Evolutionary conservation across 2,329 filamentous ascomycete species (phyloP).

Genomic region (Colletotrichum spinosum): DNA sequence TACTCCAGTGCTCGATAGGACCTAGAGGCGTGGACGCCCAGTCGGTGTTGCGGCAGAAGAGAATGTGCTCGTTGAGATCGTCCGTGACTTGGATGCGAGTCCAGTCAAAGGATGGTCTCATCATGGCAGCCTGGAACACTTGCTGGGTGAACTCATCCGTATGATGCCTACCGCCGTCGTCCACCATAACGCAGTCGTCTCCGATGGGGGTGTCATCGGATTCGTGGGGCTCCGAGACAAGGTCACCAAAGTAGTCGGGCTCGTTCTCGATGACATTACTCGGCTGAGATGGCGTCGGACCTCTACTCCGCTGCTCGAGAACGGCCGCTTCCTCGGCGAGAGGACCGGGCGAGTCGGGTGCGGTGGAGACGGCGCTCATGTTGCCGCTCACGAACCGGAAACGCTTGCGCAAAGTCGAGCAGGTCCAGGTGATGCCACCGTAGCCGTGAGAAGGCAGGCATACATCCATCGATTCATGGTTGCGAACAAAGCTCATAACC

Average conservation of each 20-base stretch:
- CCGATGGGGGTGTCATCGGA: slow-evolving; percentile 37
- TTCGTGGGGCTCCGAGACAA: slow-evolving; percentile 35
- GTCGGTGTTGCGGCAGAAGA: slow-evolving; percentile 77
- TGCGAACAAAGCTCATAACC: slow-evolving; percentile 68
- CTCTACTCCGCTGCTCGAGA: slow-evolving; percentile 49
- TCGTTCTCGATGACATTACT: slow-evolving; percentile 48
- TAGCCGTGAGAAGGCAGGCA: slow-evolving; percentile 68
- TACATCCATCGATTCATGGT: slow-evolving; percentile 64
- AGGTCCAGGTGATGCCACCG: slow-evolving; percentile 76
- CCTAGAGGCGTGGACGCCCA: slow-evolving; percentile 81
- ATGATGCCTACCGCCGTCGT: slow-evolving; percentile 44
- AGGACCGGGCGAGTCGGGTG: slow-evolving; percentile 52
- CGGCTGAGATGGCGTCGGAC: slow-evolving; percentile 48
- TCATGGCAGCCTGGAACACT: slow-evolving; percentile 50
- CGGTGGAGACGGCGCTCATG: slow-evolving; percentile 48
- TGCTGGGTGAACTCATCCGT: slow-evolving; percentile 57
- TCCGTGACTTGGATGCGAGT: slow-evolving; percentile 75
- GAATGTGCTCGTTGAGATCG: slow-evolving; percentile 76
- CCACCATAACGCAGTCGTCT: slow-evolving; percentile 44
- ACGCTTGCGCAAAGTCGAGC: slow-evolving; percentile 74
- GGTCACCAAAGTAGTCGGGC: slow-evolving; percentile 58
- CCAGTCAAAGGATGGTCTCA: slow-evolving; percentile 79
- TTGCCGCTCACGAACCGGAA: slow-evolving; percentile 76
- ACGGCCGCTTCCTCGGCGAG: slow-evolving; percentile 50
- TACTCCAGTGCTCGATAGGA: slow-evolving; percentile 78